phyloP scores from a whole-genome alignment of 768 basidiomycete species.

The Suillus bovinus region DNA sequence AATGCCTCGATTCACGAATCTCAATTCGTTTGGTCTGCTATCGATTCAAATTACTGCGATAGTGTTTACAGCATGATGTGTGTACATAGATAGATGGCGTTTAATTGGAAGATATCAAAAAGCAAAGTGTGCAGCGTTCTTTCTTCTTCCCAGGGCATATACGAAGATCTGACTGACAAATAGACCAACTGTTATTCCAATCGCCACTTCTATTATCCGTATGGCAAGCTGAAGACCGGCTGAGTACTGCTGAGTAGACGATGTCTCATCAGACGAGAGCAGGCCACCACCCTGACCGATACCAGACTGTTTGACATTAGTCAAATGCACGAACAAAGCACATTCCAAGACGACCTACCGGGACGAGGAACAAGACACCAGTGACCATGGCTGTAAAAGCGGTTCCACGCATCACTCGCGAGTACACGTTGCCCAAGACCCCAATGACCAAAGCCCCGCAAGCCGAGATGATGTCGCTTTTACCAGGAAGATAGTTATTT shows the following conservation, averaged over 20 bases:
- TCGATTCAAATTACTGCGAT: conserved; percentile 6
- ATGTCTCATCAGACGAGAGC: conserved; percentile 47
- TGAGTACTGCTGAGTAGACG: conserved; percentile 68
- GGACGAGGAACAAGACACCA: conserved; percentile 87
- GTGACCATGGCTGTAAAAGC: conserved; percentile 93
- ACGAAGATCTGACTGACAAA: conserved; percentile 79
- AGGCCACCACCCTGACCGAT: conserved; percentile 76
- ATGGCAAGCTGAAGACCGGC: conserved; percentile 78
- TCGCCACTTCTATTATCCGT: conserved; percentile 81
- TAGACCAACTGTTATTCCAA: conserved; percentile 83
- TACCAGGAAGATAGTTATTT: conserved; percentile 59
- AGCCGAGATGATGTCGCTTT: conserved; percentile 75
- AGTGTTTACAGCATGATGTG: not conserved
- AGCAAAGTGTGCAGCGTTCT: conserved; percentile 73
- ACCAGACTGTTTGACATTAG: conserved; percentile 53
- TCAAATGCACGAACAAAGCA: not conserved
- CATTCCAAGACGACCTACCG: conserved; percentile 50
- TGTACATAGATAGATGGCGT: conserved; percentile 1
- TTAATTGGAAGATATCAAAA: conserved; percentile 44
- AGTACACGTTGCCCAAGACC: conserved; percentile 80
- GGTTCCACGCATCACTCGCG: conserved; percentile 71
- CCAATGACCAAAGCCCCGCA: conserved; percentile 79
- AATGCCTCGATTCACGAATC: conserved; percentile 9
- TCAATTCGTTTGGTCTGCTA: not conserved
- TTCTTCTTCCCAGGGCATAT: conserved; percentile 72